Percentiles rank a stretch among this genome's conserved stretches.
Conservation (phyloP, 345 rosid genomes). For the Salix suchowensis region DNA sequence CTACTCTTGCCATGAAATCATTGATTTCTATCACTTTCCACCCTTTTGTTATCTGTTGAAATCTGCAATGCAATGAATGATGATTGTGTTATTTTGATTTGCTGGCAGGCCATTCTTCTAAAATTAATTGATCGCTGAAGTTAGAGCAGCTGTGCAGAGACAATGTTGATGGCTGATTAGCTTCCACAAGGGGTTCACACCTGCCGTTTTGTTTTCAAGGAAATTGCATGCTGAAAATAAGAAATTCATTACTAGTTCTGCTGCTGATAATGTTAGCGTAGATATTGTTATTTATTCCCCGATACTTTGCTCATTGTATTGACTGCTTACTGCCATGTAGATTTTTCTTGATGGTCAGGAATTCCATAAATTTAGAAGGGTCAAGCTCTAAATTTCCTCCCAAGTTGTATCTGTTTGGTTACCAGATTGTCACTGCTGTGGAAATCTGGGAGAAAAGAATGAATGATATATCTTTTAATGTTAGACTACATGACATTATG, state of each 20-base stretch:
- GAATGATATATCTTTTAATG: not conserved
- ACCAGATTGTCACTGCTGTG: not conserved
- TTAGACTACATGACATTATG: not conserved
- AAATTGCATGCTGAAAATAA: not conserved
- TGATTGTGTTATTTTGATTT: not conserved
- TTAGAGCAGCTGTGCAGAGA: not conserved
- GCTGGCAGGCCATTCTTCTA: conserved; percentile 26
- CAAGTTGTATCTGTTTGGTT: not conserved
- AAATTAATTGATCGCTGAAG: conserved; percentile 23
- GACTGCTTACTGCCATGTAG: not conserved
- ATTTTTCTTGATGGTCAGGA: not conserved
- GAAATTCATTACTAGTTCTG: not conserved
- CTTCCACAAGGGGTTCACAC: not conserved
- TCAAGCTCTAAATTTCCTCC: not conserved
- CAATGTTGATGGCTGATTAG: not conserved
- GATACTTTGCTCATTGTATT: not conserved
- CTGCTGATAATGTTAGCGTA: not conserved
- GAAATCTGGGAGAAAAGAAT: too few species aligned
- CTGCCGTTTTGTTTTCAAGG: not conserved
- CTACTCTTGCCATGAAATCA: not conserved
- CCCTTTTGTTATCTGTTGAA: not conserved
- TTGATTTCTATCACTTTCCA: not conserved
- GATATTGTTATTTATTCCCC: not conserved
- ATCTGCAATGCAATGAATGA: not conserved
- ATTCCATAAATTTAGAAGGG: too few species aligned